Evolutionary conservation across 2,329 filamentous ascomycete genomes (phyloP).

Genomic region (Fusarium sambucinum): DNA sequence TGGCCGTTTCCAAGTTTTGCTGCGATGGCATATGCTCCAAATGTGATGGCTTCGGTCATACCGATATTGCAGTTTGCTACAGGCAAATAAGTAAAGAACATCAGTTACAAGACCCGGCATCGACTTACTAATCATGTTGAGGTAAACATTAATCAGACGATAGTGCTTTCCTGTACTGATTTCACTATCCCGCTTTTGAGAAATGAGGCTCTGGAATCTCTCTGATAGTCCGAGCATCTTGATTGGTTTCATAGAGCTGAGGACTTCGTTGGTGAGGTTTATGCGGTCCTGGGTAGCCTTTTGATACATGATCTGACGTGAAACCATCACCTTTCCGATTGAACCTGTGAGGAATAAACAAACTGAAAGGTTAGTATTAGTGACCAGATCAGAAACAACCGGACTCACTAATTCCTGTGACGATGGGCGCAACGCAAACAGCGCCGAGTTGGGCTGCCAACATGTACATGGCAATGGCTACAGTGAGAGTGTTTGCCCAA

Average conservation of each 20-base stretch:
- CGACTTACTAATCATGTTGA: slow-evolving; percentile 47
- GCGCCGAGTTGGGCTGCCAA: slow-evolving; percentile 50
- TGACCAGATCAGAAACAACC: fast-evolving
- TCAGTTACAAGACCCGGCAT: background rate
- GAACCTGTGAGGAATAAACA: slow-evolving; percentile 40
- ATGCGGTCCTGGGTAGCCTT: slow-evolving; percentile 52
- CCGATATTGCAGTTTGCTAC: slow-evolving; percentile 46
- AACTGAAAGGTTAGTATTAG: slow-evolving; percentile 24
- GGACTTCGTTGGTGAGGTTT: slow-evolving; percentile 51
- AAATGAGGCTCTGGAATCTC: slow-evolving; percentile 43
- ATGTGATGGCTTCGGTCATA: slow-evolving; percentile 49
- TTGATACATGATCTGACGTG: slow-evolving; percentile 49
- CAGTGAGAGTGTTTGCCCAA: slow-evolving; percentile 50
- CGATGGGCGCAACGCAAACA: slow-evolving; percentile 51
- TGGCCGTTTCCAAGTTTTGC: slow-evolving; percentile 44
- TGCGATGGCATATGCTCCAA: slow-evolving; percentile 49
- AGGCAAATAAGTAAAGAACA: background rate
- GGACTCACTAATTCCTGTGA: slow-evolving; percentile 50
- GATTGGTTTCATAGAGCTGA: slow-evolving; percentile 51
- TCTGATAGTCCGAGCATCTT: slow-evolving; percentile 53
- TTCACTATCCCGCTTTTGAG: slow-evolving; percentile 46
- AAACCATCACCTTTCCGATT: slow-evolving; percentile 46
- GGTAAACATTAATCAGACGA: slow-evolving; percentile 45
- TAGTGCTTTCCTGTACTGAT: slow-evolving; percentile 45
- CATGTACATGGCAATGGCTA: slow-evolving; percentile 51